These are phyloP conservation scores for Colletotrichum sp. DNA, from an alignment of 2,329 filamentous ascomycete genomes.

Conservation along the genomic window DNA sequence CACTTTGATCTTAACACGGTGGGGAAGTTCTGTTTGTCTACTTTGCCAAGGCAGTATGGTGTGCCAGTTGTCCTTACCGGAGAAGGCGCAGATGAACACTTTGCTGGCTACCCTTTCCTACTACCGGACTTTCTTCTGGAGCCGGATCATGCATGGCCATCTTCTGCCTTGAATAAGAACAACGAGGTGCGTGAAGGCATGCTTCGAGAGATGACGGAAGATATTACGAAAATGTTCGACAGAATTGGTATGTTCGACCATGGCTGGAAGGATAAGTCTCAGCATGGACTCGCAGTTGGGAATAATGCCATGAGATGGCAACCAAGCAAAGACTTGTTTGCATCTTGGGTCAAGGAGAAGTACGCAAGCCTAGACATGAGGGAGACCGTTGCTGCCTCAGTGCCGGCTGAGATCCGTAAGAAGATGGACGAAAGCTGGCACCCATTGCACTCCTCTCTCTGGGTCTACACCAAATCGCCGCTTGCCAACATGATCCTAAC, in stretches of 20 bases:
- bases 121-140: slow-evolving; percentile 53
- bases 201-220: not conserved
- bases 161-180: slow-evolving; percentile 11
- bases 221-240: slow-evolving; percentile 9
- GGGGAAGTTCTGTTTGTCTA: slow-evolving; percentile 54
- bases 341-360: slow-evolving; percentile 5
- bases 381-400: not conserved
- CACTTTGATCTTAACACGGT: slow-evolving; percentile 55
- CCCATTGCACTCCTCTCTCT: slow-evolving; percentile 29
- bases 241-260: slow-evolving; percentile 15
- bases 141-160: slow-evolving; percentile 42
- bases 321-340: not conserved
- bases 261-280: not conserved
- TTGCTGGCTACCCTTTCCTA: slow-evolving; percentile 56
- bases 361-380: not conserved
- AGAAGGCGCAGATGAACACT: slow-evolving; percentile 59
- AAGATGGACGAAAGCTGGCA: slow-evolving; percentile 33
- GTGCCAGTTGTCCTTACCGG: slow-evolving; percentile 60
- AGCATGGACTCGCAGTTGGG: not conserved
- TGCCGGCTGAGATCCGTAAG: slow-evolving; percentile 16
- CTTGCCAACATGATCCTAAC: slow-evolving; percentile 32
- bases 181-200: not conserved
- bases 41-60: slow-evolving; percentile 46
- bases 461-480: slow-evolving; percentile 25
- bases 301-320: not conserved